phyloP scores from a whole-genome alignment of 805 yeast species.

The Hagleromyces aurorensis region DNA sequence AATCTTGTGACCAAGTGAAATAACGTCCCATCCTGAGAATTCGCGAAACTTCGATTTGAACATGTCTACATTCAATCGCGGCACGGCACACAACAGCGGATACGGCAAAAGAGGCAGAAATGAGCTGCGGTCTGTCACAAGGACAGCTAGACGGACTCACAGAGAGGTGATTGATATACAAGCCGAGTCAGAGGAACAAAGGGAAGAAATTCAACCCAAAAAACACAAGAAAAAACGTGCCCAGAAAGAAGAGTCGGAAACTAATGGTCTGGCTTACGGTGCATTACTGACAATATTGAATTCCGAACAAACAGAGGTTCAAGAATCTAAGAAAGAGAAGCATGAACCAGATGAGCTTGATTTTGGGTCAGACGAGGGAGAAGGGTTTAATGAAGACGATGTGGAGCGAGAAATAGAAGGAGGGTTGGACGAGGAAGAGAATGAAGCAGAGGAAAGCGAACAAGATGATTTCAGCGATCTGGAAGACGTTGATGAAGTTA shows the following conservation, averaged over 20 bases:
- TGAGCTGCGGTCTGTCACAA: conserved; percentile 50
- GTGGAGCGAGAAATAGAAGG: conserved; percentile 8
- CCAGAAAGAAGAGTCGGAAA: conserved; percentile 13
- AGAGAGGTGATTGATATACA: conserved; percentile 6
- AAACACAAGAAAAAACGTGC: conserved; percentile 13
- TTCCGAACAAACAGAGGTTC: conserved; percentile 35
- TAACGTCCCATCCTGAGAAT: too few species aligned
- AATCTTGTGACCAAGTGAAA: too few species aligned
- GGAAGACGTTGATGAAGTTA: conserved; percentile 30
- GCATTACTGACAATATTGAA: conserved; percentile 58
- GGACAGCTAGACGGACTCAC: conserved; percentile 32
- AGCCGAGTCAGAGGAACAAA: conserved; percentile 28
- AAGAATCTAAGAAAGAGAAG: conserved; percentile 10
- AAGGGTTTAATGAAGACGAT: conserved; percentile 5
- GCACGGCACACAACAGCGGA: conserved; percentile 7
- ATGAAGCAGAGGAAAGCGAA: conserved; percentile 22
- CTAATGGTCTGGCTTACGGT: conserved; percentile 41
- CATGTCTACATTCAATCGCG: too few species aligned
- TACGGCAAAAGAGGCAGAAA: conserved; percentile 45
- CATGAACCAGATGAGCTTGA: conserved; percentile 5
- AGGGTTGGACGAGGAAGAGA: conserved; percentile 23
- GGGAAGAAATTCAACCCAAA: conserved; percentile 10
- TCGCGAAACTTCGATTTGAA: too few species aligned
- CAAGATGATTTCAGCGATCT: conserved; percentile 28
- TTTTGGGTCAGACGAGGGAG: too few species aligned